Evolutionary conservation across 768 basidiomycete genomes (phyloP).

Genomic region (Trametopsis cervina): DNA sequence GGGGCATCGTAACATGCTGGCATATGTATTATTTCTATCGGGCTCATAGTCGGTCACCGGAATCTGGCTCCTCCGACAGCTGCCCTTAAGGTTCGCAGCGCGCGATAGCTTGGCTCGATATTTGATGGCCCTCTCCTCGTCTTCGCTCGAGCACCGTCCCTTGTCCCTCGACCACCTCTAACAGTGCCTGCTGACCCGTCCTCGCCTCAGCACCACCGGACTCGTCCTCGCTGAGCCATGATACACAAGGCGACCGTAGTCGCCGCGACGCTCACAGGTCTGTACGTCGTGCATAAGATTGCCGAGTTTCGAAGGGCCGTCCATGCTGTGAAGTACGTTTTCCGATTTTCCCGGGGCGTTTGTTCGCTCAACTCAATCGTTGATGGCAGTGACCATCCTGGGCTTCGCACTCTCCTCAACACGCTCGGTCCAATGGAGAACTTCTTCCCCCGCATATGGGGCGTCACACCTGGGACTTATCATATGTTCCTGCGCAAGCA

Average conservation of each 20-base stretch:
- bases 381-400: conserved; percentile 8
- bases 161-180: not conserved
- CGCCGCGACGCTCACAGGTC: conserved; percentile 10
- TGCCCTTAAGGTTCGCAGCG: no score
- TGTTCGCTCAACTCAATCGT: not conserved
- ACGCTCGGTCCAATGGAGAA: conserved; percentile 11
- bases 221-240: not conserved
- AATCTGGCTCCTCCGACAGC: not conserved
- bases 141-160: not conserved
- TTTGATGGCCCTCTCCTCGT: not conserved
- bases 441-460: conserved; percentile 14
- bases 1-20: no score
- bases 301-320: conserved; percentile 16
- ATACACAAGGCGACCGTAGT: conserved; percentile 1
- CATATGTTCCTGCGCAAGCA: conserved; percentile 17
- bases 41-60: not conserved
- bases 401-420: conserved; percentile 8
- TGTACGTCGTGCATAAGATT: conserved; percentile 11
- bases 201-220: not conserved
- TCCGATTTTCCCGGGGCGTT: not conserved
- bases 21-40: no score
- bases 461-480: conserved; percentile 15
- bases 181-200: not conserved
- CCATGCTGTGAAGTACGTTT: conserved; percentile 15
- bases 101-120: not conserved